These are phyloP conservation scores for Talaromyces amestolkiae DNA, from an alignment of 2,329 filamentous ascomycete species.

Conservation along the genomic window DNA sequence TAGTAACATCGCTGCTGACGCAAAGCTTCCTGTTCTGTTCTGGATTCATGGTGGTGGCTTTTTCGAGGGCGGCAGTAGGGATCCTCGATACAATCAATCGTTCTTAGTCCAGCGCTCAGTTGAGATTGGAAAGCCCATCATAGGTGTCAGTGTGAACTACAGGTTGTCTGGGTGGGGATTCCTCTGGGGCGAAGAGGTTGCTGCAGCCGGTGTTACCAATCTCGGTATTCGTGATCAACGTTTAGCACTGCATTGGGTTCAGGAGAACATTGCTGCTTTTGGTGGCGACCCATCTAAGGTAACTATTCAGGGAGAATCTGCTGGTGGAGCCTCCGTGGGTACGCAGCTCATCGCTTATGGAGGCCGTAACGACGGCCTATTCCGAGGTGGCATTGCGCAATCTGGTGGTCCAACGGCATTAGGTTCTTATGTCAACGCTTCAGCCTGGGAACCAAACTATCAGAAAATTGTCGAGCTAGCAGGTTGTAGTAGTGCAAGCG, in stretches of 20 bases:
- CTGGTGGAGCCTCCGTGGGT: slow-evolving; percentile 54
- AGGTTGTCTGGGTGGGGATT: slow-evolving; percentile 42
- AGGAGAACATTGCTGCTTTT: slow-evolving; percentile 54
- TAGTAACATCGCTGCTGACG: slow-evolving; percentile 43
- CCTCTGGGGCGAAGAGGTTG: slow-evolving; percentile 14
- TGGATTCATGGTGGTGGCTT: slow-evolving; percentile 52
- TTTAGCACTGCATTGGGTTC: slow-evolving; percentile 58
- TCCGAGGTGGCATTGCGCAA: slow-evolving; percentile 76
- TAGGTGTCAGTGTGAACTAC: slow-evolving; percentile 52
- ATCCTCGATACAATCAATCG: slow-evolving; percentile 24
- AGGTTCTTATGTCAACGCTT: slow-evolving; percentile 64
- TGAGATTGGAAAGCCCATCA: slow-evolving; percentile 38
- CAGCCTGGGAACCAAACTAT: slow-evolving; percentile 51
- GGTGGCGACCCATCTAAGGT: slow-evolving; percentile 53
- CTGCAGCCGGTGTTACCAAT: slow-evolving; percentile 36
- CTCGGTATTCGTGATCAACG: slow-evolving; percentile 55
- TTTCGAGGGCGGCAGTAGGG: slow-evolving; percentile 43
- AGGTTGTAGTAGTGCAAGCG: slow-evolving; percentile 38
- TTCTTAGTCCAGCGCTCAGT: slow-evolving; percentile 44
- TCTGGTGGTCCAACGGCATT: slow-evolving; percentile 63
- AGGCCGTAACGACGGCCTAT: slow-evolving; percentile 71
- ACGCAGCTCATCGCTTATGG: slow-evolving; percentile 73
- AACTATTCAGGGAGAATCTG: slow-evolving; percentile 53
- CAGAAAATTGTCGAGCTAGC: slow-evolving; percentile 34
- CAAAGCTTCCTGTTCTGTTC: slow-evolving; percentile 31